Evolutionary conservation across 331 rosid genomes (phyloP), one percentile per base, ranked within the genome.

Genomic region (Pyracantha coccinea): DNA sequence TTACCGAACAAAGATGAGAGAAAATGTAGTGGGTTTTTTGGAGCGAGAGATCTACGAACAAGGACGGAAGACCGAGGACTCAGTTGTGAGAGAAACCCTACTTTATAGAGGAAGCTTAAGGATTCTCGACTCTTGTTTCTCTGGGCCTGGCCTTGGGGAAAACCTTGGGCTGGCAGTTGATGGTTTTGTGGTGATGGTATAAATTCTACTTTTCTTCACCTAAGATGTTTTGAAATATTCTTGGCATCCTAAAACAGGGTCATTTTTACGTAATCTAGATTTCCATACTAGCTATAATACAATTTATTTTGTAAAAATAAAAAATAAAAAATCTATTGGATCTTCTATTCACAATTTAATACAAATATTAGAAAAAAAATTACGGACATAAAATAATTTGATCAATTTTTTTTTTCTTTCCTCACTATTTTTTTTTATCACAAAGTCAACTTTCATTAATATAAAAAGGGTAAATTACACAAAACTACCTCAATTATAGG

Each of bases 1-100:
- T 79, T 41, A 77, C 87, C 21, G 75, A 7, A 25, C 21, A 9
- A 14, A 57, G 23, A 58, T 29, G 2, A 1, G 69, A 73, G 45
- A 38, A 38, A 2, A 66, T 68, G 13, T 15, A 60, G 35, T 25
- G 57, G 27, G 14, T 50, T 52, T 50, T 52, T 19, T 13, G 10
- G 21, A 58, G 52, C 0, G 7, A 32, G 60, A 72, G 82, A 41
- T 65, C 41, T 60, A 66, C 41, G 71, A 57, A 33, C 61, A 45
- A 24, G 52, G 44, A 23, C 57, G 15, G 3, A 1, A 6, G 47
- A n/a, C 15, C 0, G 55, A 21, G 14, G 45, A 38, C 13, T 38
- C 9, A 12, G 75, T 41, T 9, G 44, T 10, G 45, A 21, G 75
- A 33, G 66, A 44, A 58, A 53, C 33, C 17, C 23, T 54, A 69